Base-by-base conservation (phyloP, 78 protist genomes). In the Salpingoeca rosetta region DNA sequence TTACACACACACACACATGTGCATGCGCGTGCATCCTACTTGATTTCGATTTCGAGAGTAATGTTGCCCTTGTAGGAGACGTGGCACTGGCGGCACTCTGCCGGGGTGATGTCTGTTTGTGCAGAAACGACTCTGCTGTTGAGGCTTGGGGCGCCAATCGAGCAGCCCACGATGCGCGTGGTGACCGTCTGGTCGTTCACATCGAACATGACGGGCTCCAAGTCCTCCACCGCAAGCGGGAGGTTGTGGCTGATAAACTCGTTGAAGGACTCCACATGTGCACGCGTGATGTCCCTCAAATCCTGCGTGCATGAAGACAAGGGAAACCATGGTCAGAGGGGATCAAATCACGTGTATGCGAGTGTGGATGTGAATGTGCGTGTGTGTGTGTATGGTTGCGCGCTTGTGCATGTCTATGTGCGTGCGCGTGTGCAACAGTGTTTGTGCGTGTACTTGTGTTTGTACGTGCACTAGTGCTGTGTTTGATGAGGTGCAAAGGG, bases 71-170 rank as follows among this genome's bases (percentile, higher is more conserved):
- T 40, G 80, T 85, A 85, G 10, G 82, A 38, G 36, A 36, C 73
- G 31, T 38, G 80, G n/a, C 87, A 73, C 74, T 75, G 80, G 39
- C 87, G 81, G 72, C 87, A 85, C 44, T 85, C 87, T 0, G 83
- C n/a, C 42, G 87, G 87, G 82, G 11, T 76, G 76, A 85, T 7
- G 36, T 0, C 25, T 24, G 10, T 44, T 7, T 10, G 17, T 65
- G 3, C 3, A 27, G 36, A 31, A 17, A 1, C n/a, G 36, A 12
- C 80, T 22, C 44, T 11, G 57, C 28, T 56, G n/a, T 38, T 0
- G 31, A 42, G 39, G n/a, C 0, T 12, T 0, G 82, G 82, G 39
- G 0, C 1, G 57, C 38, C 45, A 17, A 78, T 24, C 39, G 1
- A 1, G 38, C 17, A 1, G 24, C 26, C 22, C 38, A 1, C 37